Evolutionary conservation across 371 early-diverging fungal genomes (phyloP), one percentile per base, ranked within the genome.

Genomic region (Sporodiniella umbellata): DNA sequence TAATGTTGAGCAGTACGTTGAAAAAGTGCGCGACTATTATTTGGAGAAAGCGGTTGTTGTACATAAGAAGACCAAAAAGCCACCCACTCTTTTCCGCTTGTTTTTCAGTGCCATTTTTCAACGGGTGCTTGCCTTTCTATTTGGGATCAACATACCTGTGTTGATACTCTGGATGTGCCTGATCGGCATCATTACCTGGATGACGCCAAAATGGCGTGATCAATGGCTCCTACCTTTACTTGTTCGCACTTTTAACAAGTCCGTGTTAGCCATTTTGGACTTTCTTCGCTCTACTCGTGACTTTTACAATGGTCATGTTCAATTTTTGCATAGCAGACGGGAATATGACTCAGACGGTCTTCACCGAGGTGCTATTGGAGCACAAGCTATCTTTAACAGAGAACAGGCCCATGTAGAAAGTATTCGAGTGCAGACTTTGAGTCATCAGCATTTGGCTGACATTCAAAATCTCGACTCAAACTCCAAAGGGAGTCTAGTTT

Each of bases 181-280:
- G 42, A 47, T 65, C 10, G 66, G 58, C 12, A 65, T 65, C 33
- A 53, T 69, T 22, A 48, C 62, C 3, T 69, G 70, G 70, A 69
- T 65, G 55, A 62, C 58, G 1, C 65, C 65, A 4, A 53, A 50
- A 21, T 69, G 59, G 56, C 60, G 70, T 8, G 56, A 69, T 21
- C 54, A 57, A 43, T 65, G 61, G 54, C 39, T 69, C 0, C 39
- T 60, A 2, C 70, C 70, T 19, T 22, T 69, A 4, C 24, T 62
- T 5, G 48, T 52, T 12, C 42, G 33, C 8, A 22, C 37, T 2
- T 58, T 58, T 8, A 51, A 57, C 33, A 51, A 47, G 33, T 44
- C 52, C 28, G 14, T 58, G 17, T 42, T 55, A n/a, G 33, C 39
- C 42, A n/a, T 35, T 22, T 8, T 40, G 8, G 21, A 8, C 19